These are phyloP conservation scores for Catunica adiposa DNA, from an alignment of 2,329 filamentous ascomycete species.

Conservation along the genomic window DNA sequence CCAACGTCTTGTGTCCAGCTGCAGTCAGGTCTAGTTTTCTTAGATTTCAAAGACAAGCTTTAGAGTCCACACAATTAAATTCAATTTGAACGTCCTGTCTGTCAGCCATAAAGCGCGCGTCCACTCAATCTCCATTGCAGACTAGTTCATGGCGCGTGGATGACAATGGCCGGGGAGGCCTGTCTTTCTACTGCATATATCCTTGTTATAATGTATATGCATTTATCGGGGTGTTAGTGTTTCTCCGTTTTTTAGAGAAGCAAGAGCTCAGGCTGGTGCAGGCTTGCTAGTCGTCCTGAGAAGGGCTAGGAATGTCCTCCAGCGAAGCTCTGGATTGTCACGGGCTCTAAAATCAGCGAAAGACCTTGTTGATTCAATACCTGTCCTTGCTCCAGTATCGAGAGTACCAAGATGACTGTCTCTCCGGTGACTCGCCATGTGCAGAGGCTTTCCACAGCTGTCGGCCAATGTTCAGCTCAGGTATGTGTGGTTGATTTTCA, in stretches of 20 bases:
- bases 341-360: neutral
- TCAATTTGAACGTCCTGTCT: no score
- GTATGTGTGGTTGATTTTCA: constrained; percentile 20
- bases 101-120: neutral
- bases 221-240: neutral
- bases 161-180: neutral
- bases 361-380: neutral
- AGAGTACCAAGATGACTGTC: neutral
- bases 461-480: constrained; percentile 38
- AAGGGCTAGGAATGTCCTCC: neutral
- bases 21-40: no score
- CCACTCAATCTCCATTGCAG: constrained; percentile 11
- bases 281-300: neutral
- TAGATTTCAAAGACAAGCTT: no score
- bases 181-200: neutral
- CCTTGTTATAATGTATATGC: neutral
- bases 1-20: no score
- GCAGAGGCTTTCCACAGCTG: constrained; percentile 37
- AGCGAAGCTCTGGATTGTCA: neutral
- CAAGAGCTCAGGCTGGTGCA: neutral
- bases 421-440: constrained; percentile 20
- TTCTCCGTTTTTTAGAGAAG: neutral
- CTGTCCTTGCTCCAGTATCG: neutral
- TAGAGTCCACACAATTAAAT: no score
- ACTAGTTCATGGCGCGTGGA: neutral